These are phyloP conservation scores for Pleodorina starrii DNA, from an alignment of 139 green algal genomes.

Conservation along the genomic window DNA sequence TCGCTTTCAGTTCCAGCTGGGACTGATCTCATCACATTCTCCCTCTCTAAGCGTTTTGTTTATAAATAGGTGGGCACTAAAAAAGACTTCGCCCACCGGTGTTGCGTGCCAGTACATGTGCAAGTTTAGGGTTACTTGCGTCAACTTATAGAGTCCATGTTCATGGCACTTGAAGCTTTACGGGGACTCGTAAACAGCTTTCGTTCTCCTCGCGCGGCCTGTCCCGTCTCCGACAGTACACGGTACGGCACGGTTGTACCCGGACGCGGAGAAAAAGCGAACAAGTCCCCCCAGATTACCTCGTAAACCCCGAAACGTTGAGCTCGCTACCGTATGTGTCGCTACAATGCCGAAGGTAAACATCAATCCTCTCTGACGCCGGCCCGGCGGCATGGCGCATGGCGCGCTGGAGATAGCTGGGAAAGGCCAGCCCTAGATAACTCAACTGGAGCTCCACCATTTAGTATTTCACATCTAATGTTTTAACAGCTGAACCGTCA, in stretches of 20 bases:
- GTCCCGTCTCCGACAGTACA: not conserved
- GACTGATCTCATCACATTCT: not conserved
- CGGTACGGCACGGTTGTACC: too few species aligned
- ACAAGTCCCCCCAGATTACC: too few species aligned
- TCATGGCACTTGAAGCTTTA: not conserved
- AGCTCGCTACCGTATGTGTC: not conserved
- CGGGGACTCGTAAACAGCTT: not conserved
- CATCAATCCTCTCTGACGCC: too few species aligned
- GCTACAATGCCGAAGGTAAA: too few species aligned
- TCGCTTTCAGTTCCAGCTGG: slow-evolving; percentile 11
- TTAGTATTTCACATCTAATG: not conserved
- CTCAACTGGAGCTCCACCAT: not conserved
- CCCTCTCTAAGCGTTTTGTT: not conserved
- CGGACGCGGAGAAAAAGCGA: too few species aligned
- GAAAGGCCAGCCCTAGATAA: too few species aligned
- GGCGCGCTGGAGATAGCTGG: too few species aligned
- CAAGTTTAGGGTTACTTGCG: not conserved
- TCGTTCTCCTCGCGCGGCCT: not conserved
- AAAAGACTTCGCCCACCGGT: not conserved
- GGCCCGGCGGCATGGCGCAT: too few species aligned
- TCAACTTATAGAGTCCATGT: not conserved
- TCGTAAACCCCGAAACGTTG: not conserved
- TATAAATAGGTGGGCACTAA: not conserved
- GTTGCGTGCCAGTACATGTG: not conserved
- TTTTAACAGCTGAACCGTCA: not conserved